Evolutionary conservation across 257 asterid species (phyloP).

Genomic region (Jacaranda copaia): DNA sequence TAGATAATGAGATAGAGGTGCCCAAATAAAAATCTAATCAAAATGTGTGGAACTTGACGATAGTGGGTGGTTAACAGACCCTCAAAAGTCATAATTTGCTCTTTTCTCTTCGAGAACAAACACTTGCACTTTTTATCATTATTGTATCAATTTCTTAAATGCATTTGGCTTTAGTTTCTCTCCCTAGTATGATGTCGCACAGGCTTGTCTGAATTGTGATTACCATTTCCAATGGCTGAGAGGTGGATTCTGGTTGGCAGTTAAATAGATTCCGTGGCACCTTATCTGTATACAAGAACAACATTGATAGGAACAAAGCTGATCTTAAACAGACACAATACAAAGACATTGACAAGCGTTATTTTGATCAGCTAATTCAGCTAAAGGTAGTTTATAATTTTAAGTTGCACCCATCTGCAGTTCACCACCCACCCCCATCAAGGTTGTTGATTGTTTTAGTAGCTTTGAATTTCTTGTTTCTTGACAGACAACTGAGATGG

Average conservation of each 20-base stretch:
- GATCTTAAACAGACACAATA: slow-evolving; percentile 94
- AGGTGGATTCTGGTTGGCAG: slow-evolving; percentile 55
- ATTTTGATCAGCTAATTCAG: slow-evolving; percentile 94
- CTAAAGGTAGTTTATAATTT: slow-evolving; percentile 70
- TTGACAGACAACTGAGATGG: slow-evolving; percentile 97
- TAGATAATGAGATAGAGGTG: background rate
- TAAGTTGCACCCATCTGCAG: slow-evolving; percentile 10
- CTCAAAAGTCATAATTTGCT: background rate
- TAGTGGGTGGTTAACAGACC: slow-evolving; percentile 18
- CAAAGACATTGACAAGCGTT: slow-evolving; percentile 95
- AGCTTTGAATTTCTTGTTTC: slow-evolving; percentile 28
- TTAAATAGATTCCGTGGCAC: slow-evolving; percentile 79
- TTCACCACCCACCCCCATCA: background rate
- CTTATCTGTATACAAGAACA: slow-evolving; percentile 82
- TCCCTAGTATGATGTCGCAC: background rate
- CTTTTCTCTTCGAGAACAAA: slow-evolving; percentile 4
- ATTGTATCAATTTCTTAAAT: slow-evolving; percentile 18
- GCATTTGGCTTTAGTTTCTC: slow-evolving; percentile 1
- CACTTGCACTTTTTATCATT: background rate
- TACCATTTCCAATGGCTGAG: slow-evolving; percentile 29
- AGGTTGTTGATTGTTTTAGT: background rate
- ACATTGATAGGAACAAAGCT: slow-evolving; percentile 70
- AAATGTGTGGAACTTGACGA: slow-evolving; percentile 19
- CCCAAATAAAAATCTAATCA: slow-evolving; percentile 15
- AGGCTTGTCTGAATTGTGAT: slow-evolving; percentile 21